phyloP scores from a whole-genome alignment of 441 rosid species.

The California macrophylla region DNA sequence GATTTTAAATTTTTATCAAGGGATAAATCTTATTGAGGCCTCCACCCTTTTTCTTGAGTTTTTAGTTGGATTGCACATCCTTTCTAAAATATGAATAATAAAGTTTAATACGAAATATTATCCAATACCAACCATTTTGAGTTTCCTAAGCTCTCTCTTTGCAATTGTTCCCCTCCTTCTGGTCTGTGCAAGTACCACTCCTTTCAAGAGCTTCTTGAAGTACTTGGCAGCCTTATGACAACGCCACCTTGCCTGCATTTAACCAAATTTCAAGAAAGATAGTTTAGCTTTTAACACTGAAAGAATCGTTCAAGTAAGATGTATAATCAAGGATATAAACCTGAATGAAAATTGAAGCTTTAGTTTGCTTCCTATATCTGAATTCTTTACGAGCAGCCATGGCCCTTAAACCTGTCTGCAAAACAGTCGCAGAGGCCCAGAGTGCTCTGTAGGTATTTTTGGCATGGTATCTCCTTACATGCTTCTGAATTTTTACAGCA shows the following conservation, averaged over 20 bases:
- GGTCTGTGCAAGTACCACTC: constrained; percentile 37
- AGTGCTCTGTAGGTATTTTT: constrained; percentile 34
- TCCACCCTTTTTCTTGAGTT: too few species aligned
- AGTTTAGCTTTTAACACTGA: not conserved
- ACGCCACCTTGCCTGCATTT: constrained; percentile 67
- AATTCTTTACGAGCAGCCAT: constrained; percentile 44
- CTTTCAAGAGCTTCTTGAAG: constrained; percentile 47
- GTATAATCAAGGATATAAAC: constrained; percentile 23
- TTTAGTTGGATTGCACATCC: not conserved
- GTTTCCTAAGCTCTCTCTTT: constrained; percentile 25
- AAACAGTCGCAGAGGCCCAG: constrained; percentile 43
- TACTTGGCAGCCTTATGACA: constrained; percentile 51
- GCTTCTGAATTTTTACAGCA: constrained; percentile 69
- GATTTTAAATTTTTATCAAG: too few species aligned
- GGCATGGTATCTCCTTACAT: constrained; percentile 52
- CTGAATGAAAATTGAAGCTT: constrained; percentile 55
- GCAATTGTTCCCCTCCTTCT: constrained; percentile 39
- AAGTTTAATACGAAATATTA: constrained; percentile 5
- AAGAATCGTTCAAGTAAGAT: not conserved
- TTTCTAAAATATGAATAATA: not conserved
- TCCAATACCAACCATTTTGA: constrained; percentile 33
- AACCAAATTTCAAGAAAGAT: constrained; percentile 11
- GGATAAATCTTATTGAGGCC: too few species aligned
- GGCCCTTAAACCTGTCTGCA: constrained; percentile 65
- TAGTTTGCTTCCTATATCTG: constrained; percentile 27